These are phyloP conservation scores for Tricholoma flavovirens DNA, from an alignment of 768 basidiomycete genomes.

Conservation along the genomic window DNA sequence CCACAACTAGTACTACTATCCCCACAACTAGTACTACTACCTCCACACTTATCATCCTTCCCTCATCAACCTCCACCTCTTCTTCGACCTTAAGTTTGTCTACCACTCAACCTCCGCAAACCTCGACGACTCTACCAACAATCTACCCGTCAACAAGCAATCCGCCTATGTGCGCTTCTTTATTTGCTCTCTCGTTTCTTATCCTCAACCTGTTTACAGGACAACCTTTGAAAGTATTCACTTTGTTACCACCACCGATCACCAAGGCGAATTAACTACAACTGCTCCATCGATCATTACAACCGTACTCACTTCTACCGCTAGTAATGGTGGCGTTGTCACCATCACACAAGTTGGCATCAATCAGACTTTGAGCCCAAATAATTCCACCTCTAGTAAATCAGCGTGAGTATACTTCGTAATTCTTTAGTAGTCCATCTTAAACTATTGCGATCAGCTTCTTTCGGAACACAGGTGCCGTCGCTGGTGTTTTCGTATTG, in stretches of 20 bases:
- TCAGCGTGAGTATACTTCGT: slow-evolving; percentile 44
- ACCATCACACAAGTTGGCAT: slow-evolving; percentile 59
- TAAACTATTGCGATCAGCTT: slow-evolving; percentile 45
- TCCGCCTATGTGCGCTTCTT: slow-evolving; percentile 12
- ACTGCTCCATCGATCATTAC: slow-evolving; percentile 57
- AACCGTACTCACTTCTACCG: slow-evolving; percentile 47
- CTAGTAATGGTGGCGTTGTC: slow-evolving; percentile 42
- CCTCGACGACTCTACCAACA: not conserved
- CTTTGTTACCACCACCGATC: slow-evolving; percentile 57
- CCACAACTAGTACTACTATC: too few species aligned
- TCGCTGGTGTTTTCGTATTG: slow-evolving; percentile 86
- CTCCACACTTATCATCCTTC: slow-evolving; percentile 13
- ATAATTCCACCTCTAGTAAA: slow-evolving; percentile 32
- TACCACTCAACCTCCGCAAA: not conserved
- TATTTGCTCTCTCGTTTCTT: slow-evolving; percentile 5
- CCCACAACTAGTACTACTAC: slow-evolving; percentile 14
- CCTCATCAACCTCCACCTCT: slow-evolving; percentile 11
- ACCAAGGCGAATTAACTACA: slow-evolving; percentile 39
- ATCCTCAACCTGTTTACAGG: slow-evolving; percentile 26
- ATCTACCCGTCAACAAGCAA: not conserved
- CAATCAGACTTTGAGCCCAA: slow-evolving; percentile 66
- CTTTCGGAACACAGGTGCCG: slow-evolving; percentile 84
- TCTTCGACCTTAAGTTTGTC: slow-evolving; percentile 13
- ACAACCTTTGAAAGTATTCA: slow-evolving; percentile 49
- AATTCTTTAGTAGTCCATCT: not conserved